These are phyloP conservation scores for Phalaenopsis hybrid DNA, from an alignment of 116 monocot genomes.

Conservation along the genomic window DNA sequence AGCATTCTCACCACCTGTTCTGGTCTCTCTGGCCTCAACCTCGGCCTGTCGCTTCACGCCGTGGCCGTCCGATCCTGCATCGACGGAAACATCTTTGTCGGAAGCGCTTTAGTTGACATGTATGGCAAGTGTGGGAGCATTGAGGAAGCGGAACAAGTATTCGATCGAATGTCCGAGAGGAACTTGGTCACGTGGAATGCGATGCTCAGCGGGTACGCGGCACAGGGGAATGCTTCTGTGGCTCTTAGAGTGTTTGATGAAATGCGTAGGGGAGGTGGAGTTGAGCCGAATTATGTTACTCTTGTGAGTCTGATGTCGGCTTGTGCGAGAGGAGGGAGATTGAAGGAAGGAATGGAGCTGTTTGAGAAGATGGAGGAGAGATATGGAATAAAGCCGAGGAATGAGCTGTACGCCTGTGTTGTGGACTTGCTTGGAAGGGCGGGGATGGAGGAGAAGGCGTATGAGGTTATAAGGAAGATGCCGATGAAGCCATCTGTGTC, in stretches of 20 bases:
- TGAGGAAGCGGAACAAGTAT: constrained; percentile 41
- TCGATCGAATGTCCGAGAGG: constrained; percentile 23
- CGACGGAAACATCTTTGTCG: constrained; percentile 52
- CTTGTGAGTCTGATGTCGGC: constrained; percentile 52
- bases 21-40: constrained; percentile 48
- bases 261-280: constrained; percentile 30
- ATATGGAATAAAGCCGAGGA: constrained; percentile 43
- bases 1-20: constrained; percentile 60
- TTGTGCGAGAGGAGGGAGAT: constrained; percentile 54
- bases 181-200: constrained; percentile 71
- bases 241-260: constrained; percentile 41
- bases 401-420: constrained; percentile 74
- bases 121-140: constrained; percentile 80
- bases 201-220: constrained; percentile 56
- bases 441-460: constrained; percentile 58
- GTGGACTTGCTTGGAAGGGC: constrained; percentile 83
- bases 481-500: constrained; percentile 55
- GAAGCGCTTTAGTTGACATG: constrained; percentile 68
- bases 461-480: constrained; percentile 58
- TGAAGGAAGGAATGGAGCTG: constrained; percentile 45
- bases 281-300: constrained; percentile 62
- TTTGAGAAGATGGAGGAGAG: constrained; percentile 60
- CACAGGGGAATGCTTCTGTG: constrained; percentile 38
- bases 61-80: constrained; percentile 41
- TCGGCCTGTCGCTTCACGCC: constrained; percentile 64